phyloP scores from a whole-genome alignment of 1,139 yeast genomes.

The Sugiyamaella japonica region DNA sequence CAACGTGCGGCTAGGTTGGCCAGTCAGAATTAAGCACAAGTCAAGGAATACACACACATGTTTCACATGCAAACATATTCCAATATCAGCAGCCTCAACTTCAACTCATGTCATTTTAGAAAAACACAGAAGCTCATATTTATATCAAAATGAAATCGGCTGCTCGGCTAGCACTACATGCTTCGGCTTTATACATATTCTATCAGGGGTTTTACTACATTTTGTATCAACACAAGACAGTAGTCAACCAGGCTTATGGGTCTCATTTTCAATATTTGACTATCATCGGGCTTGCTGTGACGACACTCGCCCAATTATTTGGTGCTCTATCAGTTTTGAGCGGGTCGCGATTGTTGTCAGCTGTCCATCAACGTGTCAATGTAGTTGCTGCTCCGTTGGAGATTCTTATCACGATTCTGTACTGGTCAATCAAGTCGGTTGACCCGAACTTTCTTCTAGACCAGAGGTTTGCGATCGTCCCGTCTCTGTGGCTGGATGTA shows the following conservation, averaged over 20 bases:
- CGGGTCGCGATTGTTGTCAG: slow-evolving; percentile 23
- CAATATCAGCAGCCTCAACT: too few species aligned
- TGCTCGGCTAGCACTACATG: slow-evolving; percentile 19
- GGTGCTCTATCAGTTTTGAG: slow-evolving; percentile 33
- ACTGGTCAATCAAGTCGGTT: slow-evolving; percentile 37
- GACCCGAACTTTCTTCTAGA: slow-evolving; percentile 35
- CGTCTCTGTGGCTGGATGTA: slow-evolving; percentile 34
- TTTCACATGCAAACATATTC: too few species aligned
- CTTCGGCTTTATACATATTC: slow-evolving; percentile 16
- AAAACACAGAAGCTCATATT: too few species aligned
- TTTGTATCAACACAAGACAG: slow-evolving; percentile 11
- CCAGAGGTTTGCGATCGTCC: slow-evolving; percentile 27
- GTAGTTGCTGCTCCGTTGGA: slow-evolving; percentile 38
- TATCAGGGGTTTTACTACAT: slow-evolving; percentile 16
- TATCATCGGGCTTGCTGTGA: slow-evolving; percentile 33
- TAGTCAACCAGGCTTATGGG: slow-evolving; percentile 29
- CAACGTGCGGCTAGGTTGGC: too few species aligned
- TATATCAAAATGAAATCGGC: slow-evolving; percentile 5
- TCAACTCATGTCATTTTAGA: too few species aligned
- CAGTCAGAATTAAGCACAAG: too few species aligned
- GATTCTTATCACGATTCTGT: slow-evolving; percentile 35
- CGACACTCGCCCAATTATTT: slow-evolving; percentile 33
- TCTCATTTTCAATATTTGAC: slow-evolving; percentile 40
- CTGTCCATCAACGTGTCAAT: slow-evolving; percentile 28
- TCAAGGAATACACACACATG: too few species aligned